Conservation (phyloP, 78 protist species). For the Trichosphaerium sp. region DNA sequence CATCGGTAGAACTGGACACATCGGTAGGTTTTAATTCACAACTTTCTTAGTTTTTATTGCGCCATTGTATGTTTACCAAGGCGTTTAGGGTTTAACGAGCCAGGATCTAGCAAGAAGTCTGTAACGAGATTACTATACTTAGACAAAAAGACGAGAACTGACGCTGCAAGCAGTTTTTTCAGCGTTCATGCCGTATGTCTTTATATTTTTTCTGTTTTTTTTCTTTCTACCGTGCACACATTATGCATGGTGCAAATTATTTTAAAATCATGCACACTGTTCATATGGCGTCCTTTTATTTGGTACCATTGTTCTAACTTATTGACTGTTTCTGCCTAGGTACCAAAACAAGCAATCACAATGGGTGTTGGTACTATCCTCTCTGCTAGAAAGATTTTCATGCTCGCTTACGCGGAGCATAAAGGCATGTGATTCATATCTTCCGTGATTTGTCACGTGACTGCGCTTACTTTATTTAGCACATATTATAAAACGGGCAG, state of each 20-base stretch:
- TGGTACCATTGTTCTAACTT: not conserved
- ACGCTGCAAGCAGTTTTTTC: constrained; percentile 51
- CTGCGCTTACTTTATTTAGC: not conserved
- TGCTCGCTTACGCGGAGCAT: constrained; percentile 42
- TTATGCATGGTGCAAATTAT: too few species aligned
- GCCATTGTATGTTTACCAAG: too few species aligned
- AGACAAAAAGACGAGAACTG: constrained; percentile 36
- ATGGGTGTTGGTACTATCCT: constrained; percentile 55
- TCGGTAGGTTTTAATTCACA: too few species aligned
- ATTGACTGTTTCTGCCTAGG: not conserved
- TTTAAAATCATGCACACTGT: too few species aligned
- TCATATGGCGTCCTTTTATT: constrained; percentile 21
- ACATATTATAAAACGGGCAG: constrained; percentile 6
- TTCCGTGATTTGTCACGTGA: not conserved
- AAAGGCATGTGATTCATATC: not conserved
- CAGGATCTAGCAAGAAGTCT: constrained; percentile 8
- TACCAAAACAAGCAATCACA: constrained; percentile 58
- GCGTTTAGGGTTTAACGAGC: constrained; percentile 36
- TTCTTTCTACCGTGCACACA: too few species aligned
- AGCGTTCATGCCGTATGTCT: too few species aligned
- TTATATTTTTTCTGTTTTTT: too few species aligned
- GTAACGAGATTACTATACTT: constrained; percentile 26
- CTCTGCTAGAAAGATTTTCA: constrained; percentile 2
- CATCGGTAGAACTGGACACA: constrained; percentile 35
- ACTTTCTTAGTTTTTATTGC: too few species aligned